Conservation (phyloP, 306 rosid genomes). For the Inga leiocalycina region DNA sequence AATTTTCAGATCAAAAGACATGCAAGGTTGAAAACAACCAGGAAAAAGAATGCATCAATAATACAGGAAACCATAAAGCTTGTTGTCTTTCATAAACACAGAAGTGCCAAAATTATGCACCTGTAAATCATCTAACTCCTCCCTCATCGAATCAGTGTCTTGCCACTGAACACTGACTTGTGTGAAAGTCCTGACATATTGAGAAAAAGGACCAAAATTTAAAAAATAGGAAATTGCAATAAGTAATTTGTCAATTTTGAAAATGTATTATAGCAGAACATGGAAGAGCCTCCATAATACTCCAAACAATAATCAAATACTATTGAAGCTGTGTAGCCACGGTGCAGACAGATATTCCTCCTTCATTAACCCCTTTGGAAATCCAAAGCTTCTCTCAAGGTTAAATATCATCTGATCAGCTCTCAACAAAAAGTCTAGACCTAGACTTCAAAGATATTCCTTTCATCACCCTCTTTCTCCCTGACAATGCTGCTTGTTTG, state of each 20-base stretch:
- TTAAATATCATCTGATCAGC: background rate
- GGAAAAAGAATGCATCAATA: constrained; percentile 11
- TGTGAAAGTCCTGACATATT: constrained; percentile 82
- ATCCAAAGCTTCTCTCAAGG: background rate
- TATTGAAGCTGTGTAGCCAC: background rate
- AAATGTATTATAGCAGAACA: constrained; percentile 11
- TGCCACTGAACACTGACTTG: constrained; percentile 99
- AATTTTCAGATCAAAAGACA: constrained; percentile 18
- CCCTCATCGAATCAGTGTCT: constrained; percentile 97
- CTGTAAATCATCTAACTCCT: constrained; percentile 98
- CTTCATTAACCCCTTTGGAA: background rate
- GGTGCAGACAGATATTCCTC: background rate
- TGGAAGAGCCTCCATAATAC: constrained; percentile 13
- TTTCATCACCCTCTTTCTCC: background rate
- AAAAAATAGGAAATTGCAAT: constrained; percentile 24
- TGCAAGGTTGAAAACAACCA: background rate
- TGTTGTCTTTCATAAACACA: constrained; percentile 17
- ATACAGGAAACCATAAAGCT: constrained; percentile 22
- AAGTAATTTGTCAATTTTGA: constrained; percentile 22
- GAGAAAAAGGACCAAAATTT: constrained; percentile 11
- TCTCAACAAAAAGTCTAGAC: background rate
- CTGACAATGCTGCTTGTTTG: background rate
- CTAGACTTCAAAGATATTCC: background rate
- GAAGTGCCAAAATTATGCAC: constrained; percentile 40
- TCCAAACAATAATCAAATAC: background rate